Conservation (phyloP, 108 stramenopile genomes). For the Fistulifera pelliculosa region DNA sequence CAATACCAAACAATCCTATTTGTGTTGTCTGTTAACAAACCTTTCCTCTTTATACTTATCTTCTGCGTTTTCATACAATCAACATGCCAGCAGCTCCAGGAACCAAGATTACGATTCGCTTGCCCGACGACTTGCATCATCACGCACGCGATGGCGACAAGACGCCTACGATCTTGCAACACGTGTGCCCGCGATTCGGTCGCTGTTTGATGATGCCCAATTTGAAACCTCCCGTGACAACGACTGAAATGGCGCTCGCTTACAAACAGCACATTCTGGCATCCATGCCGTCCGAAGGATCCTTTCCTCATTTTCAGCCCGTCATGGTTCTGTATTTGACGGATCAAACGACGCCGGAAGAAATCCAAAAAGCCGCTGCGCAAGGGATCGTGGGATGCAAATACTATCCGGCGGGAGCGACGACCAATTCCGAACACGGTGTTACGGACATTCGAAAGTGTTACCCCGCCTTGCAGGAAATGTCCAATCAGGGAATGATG, state of each 20-base stretch:
- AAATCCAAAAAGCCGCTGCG: conserved; percentile 70
- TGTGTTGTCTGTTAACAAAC: no score
- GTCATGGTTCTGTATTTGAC: conserved; percentile 97
- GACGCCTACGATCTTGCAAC: conserved; percentile 44
- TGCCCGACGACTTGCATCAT: conserved; percentile 96
- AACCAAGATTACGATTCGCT: conserved; percentile 40
- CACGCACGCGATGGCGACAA: conserved; percentile 86
- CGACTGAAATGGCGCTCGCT: conserved; percentile 72
- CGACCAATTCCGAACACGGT: conserved; percentile 94
- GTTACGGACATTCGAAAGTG: conserved; percentile 86
- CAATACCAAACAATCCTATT: no score
- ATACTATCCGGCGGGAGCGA: conserved; percentile 98
- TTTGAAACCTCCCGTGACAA: conserved; percentile 93
- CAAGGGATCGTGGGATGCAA: conserved; percentile 84
- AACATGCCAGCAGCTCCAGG: conserved; percentile 3
- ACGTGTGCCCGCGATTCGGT: conserved; percentile 70
- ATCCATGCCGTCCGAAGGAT: conserved; percentile 16
- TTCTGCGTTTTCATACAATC: no score
- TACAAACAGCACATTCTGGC: conserved; percentile 84
- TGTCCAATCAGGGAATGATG: conserved; percentile 73
- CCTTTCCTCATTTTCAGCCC: conserved; percentile 52
- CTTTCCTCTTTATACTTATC: no score
- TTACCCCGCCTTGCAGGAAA: conserved; percentile 76
- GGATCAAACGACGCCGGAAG: conserved; percentile 90
- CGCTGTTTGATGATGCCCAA: conserved; percentile 96